These are phyloP conservation scores for Aspergillus sergii DNA, from an alignment of 2,329 filamentous ascomycete genomes.

Conservation along the genomic window DNA sequence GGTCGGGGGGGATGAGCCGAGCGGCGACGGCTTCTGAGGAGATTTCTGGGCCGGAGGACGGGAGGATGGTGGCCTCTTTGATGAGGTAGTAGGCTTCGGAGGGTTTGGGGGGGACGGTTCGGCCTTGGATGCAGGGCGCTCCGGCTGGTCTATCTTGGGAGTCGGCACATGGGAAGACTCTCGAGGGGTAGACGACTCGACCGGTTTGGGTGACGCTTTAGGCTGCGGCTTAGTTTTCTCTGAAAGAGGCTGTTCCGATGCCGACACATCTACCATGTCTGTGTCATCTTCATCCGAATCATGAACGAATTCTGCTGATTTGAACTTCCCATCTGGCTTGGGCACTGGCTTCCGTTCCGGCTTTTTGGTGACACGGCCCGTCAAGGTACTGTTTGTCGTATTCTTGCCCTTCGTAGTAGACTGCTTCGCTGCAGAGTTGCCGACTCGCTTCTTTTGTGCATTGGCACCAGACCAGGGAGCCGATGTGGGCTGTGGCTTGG, in stretches of 20 bases:
- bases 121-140: slow-evolving; percentile 25
- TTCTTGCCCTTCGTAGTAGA: slow-evolving; percentile 49
- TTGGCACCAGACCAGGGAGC: slow-evolving; percentile 30
- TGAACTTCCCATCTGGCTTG: slow-evolving; percentile 51
- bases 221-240: slow-evolving; percentile 22
- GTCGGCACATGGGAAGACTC: slow-evolving; percentile 26
- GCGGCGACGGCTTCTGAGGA: slow-evolving; percentile 63
- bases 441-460: slow-evolving; percentile 40
- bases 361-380: slow-evolving; percentile 50
- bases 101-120: slow-evolving; percentile 24
- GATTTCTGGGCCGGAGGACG: slow-evolving; percentile 48
- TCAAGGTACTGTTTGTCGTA: slow-evolving; percentile 51
- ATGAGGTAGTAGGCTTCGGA: slow-evolving; percentile 35
- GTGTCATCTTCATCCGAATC: slow-evolving; percentile 55
- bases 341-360: slow-evolving; percentile 41
- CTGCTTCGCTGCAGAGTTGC: slow-evolving; percentile 49
- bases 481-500: slow-evolving; percentile 29
- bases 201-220: slow-evolving; percentile 21
- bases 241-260: slow-evolving; percentile 22
- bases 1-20: slow-evolving; percentile 63
- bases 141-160: slow-evolving; percentile 29
- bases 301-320: slow-evolving; percentile 57
- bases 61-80: slow-evolving; percentile 40
- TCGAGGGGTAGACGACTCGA: slow-evolving; percentile 20
- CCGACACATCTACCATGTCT: slow-evolving; percentile 40